Conservation (phyloP, 1,284 basidiomycete species). For the Cryptococcus sp. region DNA sequence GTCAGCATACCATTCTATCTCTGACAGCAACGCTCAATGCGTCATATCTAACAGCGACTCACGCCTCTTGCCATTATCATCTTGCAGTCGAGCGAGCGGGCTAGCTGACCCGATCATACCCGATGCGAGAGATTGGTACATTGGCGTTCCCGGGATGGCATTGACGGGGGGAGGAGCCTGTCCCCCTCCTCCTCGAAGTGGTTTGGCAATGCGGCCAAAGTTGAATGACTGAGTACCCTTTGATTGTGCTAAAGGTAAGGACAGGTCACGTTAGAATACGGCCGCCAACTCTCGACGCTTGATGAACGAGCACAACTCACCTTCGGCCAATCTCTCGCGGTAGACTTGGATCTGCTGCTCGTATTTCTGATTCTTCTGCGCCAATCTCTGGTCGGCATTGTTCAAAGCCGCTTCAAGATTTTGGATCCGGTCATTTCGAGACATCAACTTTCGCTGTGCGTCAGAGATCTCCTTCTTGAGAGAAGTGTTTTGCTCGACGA, state of each 20-base stretch:
- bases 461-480: slow-evolving; percentile 98
- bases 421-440: slow-evolving; percentile 95
- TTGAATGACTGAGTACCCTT: slow-evolving; percentile 63
- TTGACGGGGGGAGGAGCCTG: slow-evolving; percentile 45
- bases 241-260: slow-evolving; percentile 38
- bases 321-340: slow-evolving; percentile 85
- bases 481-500: slow-evolving; percentile 96
- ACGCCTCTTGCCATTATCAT: slow-evolving; percentile 40
- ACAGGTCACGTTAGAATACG: neutral
- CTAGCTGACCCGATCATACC: slow-evolving; percentile 21
- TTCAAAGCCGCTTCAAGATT: slow-evolving; percentile 89
- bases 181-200: slow-evolving; percentile 86
- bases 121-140: slow-evolving; percentile 21
- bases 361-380: slow-evolving; percentile 92
- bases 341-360: slow-evolving; percentile 88
- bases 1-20: neutral
- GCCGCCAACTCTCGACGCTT: neutral
- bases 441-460: slow-evolving; percentile 92
- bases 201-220: slow-evolving; percentile 81
- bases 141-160: slow-evolving; percentile 7
- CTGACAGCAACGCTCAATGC: neutral
- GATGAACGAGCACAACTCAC: slow-evolving; percentile 56
- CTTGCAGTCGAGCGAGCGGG: slow-evolving; percentile 30
- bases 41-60: slow-evolving; percentile 14
- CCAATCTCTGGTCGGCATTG: slow-evolving; percentile 88